Evolutionary conservation across 306 rosid genomes (phyloP).

Genomic region (Psophocarpus tetragonolobus): DNA sequence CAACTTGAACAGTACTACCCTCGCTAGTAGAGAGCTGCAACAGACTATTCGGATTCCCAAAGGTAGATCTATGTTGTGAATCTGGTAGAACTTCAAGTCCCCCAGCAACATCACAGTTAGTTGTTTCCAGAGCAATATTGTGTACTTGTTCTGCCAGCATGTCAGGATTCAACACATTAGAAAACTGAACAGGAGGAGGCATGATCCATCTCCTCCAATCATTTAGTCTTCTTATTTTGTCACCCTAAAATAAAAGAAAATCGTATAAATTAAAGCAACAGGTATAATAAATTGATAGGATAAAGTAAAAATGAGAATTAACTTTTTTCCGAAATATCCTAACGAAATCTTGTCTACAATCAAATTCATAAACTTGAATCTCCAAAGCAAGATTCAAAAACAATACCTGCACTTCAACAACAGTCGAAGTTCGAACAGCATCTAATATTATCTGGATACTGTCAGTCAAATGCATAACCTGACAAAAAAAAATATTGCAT

Average conservation of each 20-base stretch:
- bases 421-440: constrained; percentile 57
- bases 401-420: constrained; percentile 73
- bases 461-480: constrained; percentile 76
- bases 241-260: constrained; percentile 53
- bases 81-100: constrained; percentile 32
- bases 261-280: constrained; percentile 14
- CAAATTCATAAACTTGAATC: constrained; percentile 1
- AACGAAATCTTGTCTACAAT: background rate
- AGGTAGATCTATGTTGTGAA: constrained; percentile 29
- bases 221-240: constrained; percentile 70
- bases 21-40: constrained; percentile 42
- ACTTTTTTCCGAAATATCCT: background rate
- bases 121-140: constrained; percentile 48
- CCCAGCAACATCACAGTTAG: constrained; percentile 21
- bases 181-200: constrained; percentile 49
- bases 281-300: background rate
- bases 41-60: constrained; percentile 38
- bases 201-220: constrained; percentile 77
- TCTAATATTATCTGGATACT: constrained; percentile 67
- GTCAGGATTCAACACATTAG: constrained; percentile 44
- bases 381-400: constrained; percentile 15
- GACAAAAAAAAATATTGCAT: constrained; percentile 3
- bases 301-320: background rate
- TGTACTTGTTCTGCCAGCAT: constrained; percentile 50
- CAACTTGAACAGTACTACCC: constrained; percentile 40